A percentile compares a stretch with the other conserved stretches of the same genome.
These are phyloP conservation scores for Cicer judaicum DNA, from an alignment of 306 rosid genomes.

Conservation along the genomic window DNA sequence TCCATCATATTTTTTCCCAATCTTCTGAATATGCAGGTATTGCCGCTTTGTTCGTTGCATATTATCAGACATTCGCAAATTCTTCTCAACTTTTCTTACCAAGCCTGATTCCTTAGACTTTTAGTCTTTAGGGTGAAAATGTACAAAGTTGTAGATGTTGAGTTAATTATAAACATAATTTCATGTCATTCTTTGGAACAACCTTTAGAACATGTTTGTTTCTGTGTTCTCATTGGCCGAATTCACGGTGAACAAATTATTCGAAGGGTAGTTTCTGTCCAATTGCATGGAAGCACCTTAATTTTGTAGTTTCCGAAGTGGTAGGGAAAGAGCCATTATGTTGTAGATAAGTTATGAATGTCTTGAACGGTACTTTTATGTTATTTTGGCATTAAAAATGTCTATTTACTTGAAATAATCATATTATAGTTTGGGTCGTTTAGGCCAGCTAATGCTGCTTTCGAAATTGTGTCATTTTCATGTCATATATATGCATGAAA, in stretches of 20 bases:
- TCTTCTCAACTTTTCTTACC: slow-evolving; percentile 50
- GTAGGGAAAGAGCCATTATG: background rate
- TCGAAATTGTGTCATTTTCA: background rate
- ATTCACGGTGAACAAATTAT: background rate
- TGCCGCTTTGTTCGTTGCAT: slow-evolving; percentile 41
- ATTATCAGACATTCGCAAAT: slow-evolving; percentile 48
- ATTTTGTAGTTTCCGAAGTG: slow-evolving; percentile 7
- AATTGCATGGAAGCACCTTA: background rate
- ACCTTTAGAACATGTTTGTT: background rate
- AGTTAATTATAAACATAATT: background rate
- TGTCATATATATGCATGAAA: too few relatives aligned
- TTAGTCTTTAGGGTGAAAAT: slow-evolving; percentile 25
- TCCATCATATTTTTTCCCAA: background rate
- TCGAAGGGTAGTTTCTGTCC: background rate
- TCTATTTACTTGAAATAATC: background rate
- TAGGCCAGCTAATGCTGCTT: background rate
- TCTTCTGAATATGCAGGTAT: slow-evolving; percentile 55
- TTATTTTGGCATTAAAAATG: background rate
- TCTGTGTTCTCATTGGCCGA: background rate
- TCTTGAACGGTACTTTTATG: background rate
- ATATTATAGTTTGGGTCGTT: background rate
- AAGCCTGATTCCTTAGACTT: slow-evolving; percentile 30
- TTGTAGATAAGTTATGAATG: background rate
- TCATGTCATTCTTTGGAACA: background rate
- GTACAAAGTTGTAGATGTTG: slow-evolving; percentile 45